Base-by-base conservation (phyloP, 176 grass and related monocot species). In the Juncus effusus region DNA sequence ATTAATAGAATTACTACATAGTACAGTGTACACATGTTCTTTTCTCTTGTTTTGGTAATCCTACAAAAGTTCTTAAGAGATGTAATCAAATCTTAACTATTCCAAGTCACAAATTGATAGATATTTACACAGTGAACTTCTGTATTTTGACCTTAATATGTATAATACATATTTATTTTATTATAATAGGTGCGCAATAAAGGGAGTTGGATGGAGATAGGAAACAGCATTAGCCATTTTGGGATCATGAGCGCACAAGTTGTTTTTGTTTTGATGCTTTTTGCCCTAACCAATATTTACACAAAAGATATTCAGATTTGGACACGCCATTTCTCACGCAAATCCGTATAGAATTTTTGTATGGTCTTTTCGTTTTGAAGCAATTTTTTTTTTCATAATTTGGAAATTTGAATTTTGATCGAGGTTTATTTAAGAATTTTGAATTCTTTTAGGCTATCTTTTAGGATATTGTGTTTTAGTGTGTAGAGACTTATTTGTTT, bases 121-220 rank as follows among this genome's bases (percentile, higher is more conserved):
- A 28, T 28, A 13, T 14, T 71, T 63, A 37, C 42, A 39, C 51
- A 65, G 64, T 60, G 13, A 39, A 58, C 47, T 45, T 75, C 0
- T 64, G 58, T 41, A 51, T 13, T 69, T 40, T 73, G 60, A 11
- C 16, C 10, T 74, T 54, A 42, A 41, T 16, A 7, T 2, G 4
- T 61, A 41, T 59, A 63, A 66, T 49, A 15, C 1, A 14, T 41
- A 4, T 39, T 63, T 42, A 56, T 16, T 15, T 63, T 74, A 55
- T 52, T 15, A 13, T 50, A 4, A 11, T 70, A 96, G 92, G 87
- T 96, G 56, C 79, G 82, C 59, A 96, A 91, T 75, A 91, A 87
- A 0, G 92, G 92, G 8, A 96, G 92, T 51, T 96, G 92, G 92
- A 96, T 96, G 92, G 92, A 96, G 78, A 96, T 91, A 52, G 92